These are phyloP conservation scores for Didymosphaeria variabile DNA, from an alignment of 2,329 filamentous ascomycete genomes.

Conservation along the genomic window DNA sequence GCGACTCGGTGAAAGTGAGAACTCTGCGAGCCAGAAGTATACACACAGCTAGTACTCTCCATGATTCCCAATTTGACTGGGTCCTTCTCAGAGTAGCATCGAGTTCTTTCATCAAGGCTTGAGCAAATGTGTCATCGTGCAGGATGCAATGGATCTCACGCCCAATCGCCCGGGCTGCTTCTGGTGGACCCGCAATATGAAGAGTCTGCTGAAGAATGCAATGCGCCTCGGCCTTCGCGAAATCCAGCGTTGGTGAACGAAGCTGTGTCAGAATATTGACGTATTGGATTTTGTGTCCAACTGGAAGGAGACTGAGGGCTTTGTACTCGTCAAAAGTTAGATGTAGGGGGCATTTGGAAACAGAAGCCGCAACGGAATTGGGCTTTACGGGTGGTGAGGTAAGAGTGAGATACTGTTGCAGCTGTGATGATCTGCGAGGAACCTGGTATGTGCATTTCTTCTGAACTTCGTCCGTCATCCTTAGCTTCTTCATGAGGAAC, in stretches of 20 bases:
- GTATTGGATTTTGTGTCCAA: constrained; percentile 63
- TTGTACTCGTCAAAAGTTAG: constrained; percentile 65
- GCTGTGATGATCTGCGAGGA: constrained; percentile 34
- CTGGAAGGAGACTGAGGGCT: constrained; percentile 58
- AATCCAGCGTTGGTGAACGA: constrained; percentile 57
- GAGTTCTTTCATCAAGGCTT: constrained; percentile 27
- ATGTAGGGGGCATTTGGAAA: constrained; percentile 54
- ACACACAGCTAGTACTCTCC: constrained; percentile 52
- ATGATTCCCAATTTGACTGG: constrained; percentile 49
- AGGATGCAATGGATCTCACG: constrained; percentile 52
- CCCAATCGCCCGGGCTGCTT: too few species aligned
- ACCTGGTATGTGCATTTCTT: constrained; percentile 55
- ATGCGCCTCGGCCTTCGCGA: constrained; percentile 60
- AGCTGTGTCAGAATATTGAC: constrained; percentile 64
- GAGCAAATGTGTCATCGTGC: constrained; percentile 44
- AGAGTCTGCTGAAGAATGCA: constrained; percentile 61
- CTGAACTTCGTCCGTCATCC: constrained; percentile 26
- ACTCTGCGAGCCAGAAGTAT: constrained; percentile 55
- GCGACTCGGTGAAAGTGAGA: constrained; percentile 49
- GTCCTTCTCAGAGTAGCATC: constrained; percentile 20
- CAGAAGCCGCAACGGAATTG: constrained; percentile 61
- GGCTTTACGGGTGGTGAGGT: constrained; percentile 35
- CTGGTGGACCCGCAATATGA: constrained; percentile 58
- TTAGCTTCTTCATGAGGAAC: constrained; percentile 27
- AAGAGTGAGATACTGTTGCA: constrained; percentile 56